Conservation (phyloP, 192 early-diverging fungal species). For the Linderina pennispora region DNA sequence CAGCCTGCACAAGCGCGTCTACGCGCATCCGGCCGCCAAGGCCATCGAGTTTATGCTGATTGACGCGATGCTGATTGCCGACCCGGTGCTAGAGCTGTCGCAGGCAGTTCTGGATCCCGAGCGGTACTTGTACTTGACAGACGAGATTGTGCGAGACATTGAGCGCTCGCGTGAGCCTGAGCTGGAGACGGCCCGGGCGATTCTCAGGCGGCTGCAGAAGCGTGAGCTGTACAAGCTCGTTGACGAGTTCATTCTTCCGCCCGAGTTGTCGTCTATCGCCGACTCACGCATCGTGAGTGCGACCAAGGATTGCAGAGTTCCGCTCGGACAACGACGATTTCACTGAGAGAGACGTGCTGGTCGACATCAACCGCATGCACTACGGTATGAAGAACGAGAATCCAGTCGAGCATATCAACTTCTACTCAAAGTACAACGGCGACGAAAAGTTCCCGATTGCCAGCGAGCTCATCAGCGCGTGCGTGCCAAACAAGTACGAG, state of each 20-base stretch:
- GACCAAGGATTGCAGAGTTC: slow-evolving; percentile 54
- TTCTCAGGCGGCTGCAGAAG: slow-evolving; percentile 68
- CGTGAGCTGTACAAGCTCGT: slow-evolving; percentile 87
- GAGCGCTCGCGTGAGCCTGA: slow-evolving; percentile 56
- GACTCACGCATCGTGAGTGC: slow-evolving; percentile 45
- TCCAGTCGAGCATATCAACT: slow-evolving; percentile 78
- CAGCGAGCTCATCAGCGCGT: slow-evolving; percentile 61
- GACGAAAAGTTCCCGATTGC: slow-evolving; percentile 58
- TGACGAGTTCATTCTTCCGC: slow-evolving; percentile 64
- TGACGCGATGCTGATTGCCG: slow-evolving; percentile 80
- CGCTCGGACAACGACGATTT: slow-evolving; percentile 58
- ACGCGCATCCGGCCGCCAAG: slow-evolving; percentile 75
- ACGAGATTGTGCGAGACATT: slow-evolving; percentile 72
- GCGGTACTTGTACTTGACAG: slow-evolving; percentile 72
- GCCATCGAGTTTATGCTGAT: slow-evolving; percentile 87
- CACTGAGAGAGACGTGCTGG: slow-evolving; percentile 63
- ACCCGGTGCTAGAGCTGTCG: slow-evolving; percentile 59
- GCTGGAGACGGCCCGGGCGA: slow-evolving; percentile 58
- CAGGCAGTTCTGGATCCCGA: slow-evolving; percentile 56
- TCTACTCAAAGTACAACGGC: slow-evolving; percentile 66
- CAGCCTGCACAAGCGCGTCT: slow-evolving; percentile 75
- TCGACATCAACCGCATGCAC: slow-evolving; percentile 64
- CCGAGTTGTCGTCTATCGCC: slow-evolving; percentile 25
- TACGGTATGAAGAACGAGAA: slow-evolving; percentile 84
- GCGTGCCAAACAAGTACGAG: slow-evolving; percentile 43